A percentile compares a stretch with the other conserved stretches of the same genome.
Evolutionary conservation across 2,329 filamentous ascomycete species (phyloP).

Genomic region (Colletotrichum sp.): DNA sequence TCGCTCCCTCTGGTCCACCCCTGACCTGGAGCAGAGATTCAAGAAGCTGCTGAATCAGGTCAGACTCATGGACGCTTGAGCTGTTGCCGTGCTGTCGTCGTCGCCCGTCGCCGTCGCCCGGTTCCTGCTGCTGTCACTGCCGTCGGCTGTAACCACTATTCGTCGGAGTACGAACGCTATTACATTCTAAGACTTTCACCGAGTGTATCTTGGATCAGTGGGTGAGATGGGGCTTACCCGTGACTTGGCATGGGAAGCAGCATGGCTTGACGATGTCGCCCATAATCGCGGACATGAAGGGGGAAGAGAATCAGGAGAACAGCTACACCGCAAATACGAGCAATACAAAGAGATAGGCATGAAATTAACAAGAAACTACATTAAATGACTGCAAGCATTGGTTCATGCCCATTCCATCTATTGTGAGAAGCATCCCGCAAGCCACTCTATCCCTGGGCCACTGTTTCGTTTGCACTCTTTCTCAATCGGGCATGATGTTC

Average conservation of each 20-base stretch:
- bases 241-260: background rate
- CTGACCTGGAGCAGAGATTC: background rate
- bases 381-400: background rate
- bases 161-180: too few species aligned
- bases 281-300: background rate
- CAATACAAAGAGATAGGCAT: background rate
- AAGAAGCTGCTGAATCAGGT: background rate
- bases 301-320: background rate
- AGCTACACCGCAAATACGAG: background rate
- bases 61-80: background rate
- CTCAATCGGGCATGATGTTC: background rate
- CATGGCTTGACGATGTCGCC: background rate
- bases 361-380: background rate
- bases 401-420: background rate
- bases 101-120: too few species aligned
- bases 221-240: background rate
- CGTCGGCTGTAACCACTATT: too few species aligned
- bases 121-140: too few species aligned
- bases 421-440: background rate
- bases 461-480: background rate
- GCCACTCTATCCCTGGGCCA: background rate
- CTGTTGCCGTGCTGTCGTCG: too few species aligned
- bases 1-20: background rate
- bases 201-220: background rate
- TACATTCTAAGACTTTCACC: background rate